Percentiles rank a stretch among this genome's conserved stretches.
Evolutionary conservation across 2,329 filamentous ascomycete genomes (phyloP).

Genomic region (Gnomoniopsis sp.): DNA sequence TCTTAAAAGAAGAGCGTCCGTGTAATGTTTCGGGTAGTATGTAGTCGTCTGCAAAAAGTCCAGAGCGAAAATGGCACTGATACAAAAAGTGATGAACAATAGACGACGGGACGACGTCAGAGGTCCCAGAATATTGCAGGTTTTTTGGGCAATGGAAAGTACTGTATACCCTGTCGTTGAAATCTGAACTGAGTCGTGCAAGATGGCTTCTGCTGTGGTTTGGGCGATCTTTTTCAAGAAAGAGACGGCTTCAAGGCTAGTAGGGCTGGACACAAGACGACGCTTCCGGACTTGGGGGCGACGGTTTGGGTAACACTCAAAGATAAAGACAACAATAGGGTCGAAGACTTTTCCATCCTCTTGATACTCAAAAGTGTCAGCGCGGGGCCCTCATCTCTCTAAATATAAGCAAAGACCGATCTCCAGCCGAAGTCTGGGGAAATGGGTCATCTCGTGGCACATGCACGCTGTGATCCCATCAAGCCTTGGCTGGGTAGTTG

Average conservation of each 20-base stretch:
- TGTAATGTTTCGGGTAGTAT: too few species aligned
- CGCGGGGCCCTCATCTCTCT: background rate
- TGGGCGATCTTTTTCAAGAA: too few species aligned
- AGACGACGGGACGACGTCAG: background rate
- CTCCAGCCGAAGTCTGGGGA: constrained; percentile 7
- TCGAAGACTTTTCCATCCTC: background rate
- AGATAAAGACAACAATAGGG: background rate
- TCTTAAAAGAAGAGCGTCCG: too few species aligned
- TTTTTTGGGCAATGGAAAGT: background rate
- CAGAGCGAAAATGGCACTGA: too few species aligned
- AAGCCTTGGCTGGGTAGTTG: background rate
- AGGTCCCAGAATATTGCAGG: background rate
- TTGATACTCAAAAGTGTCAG: background rate
- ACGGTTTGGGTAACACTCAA: background rate
- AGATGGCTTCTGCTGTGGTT: too few species aligned
- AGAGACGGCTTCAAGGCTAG: too few species aligned
- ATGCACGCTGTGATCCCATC: background rate
- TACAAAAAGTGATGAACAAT: background rate
- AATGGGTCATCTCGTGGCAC: constrained; percentile 3
- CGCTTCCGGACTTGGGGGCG: too few species aligned
- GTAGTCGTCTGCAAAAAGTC: too few species aligned
- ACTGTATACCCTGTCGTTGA: background rate
- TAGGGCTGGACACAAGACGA: too few species aligned
- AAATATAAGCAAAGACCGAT: background rate
- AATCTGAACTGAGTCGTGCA: background rate